These are phyloP conservation scores for Yamadazyma mexicana DNA, from an alignment of 1,139 yeast species.

Conservation along the genomic window DNA sequence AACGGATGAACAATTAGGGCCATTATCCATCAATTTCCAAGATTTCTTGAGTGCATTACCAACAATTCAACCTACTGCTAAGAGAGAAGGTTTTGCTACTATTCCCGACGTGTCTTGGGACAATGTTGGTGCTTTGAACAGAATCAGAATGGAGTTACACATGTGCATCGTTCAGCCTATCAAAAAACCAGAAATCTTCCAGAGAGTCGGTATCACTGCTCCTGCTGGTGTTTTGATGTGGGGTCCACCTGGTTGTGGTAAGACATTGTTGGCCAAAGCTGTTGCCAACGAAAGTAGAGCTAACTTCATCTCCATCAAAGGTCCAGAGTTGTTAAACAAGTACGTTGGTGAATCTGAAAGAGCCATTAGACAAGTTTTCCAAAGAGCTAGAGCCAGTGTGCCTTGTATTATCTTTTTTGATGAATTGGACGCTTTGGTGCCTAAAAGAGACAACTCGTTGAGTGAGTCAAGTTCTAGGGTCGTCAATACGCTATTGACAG, in stretches of 20 bases:
- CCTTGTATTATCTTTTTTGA: conserved; percentile 97
- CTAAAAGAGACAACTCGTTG: conserved; percentile 82
- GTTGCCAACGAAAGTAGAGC: conserved; percentile 97
- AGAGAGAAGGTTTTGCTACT: conserved; percentile 98
- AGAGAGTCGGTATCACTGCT: conserved; percentile 90
- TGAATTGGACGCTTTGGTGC: conserved; percentile 94
- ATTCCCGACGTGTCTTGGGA: conserved; percentile 98
- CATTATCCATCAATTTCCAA: conserved; percentile 69
- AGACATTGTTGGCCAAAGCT: conserved; percentile 91
- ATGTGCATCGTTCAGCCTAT: conserved; percentile 98
- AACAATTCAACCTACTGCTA: conserved; percentile 94
- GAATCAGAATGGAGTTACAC: conserved; percentile 84
- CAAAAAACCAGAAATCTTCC: conserved; percentile 85
- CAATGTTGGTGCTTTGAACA: conserved; percentile 85
- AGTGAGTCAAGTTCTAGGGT: conserved; percentile 93
- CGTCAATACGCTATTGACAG: conserved; percentile 90
- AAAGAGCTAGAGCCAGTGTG: conserved; percentile 89
- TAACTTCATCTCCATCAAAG: conserved; percentile 90
- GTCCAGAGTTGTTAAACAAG: conserved; percentile 91
- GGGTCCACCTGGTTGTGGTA: conserved; percentile 99
- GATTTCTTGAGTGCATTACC: conserved; percentile 89
- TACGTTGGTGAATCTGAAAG: conserved; percentile 96
- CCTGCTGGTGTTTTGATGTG: conserved; percentile 97
- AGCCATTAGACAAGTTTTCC: conserved; percentile 92
- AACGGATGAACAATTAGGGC: conserved; percentile 69